Base-by-base conservation (phyloP, 371 early-diverging fungal species). In the Haplosporangium sp. region DNA sequence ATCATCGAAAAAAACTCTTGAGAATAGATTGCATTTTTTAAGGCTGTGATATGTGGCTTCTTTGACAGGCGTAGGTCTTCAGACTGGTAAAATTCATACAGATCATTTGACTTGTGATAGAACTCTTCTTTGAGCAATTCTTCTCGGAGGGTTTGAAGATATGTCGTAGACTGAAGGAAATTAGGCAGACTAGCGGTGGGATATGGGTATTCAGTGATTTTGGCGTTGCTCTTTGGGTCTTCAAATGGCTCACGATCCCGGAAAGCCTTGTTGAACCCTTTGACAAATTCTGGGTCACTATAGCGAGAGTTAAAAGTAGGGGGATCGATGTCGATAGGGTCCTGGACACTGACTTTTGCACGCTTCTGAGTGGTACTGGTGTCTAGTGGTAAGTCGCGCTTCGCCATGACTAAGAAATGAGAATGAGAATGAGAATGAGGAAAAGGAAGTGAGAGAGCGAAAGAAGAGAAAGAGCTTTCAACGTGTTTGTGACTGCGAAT, bases 51-150 rank as follows among this genome's bases (percentile, higher is more conserved):
- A 34, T 85, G 76, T 37, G 74, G 69, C 35, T 75, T 81, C 35
- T 61, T 76, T 8, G 82, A 84, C 7, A 79, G 74, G 15, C 85
- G 86, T 42, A 91, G 69, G 53, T 90, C 91, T 44, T 86, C 85
- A 2, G 89, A 87, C 60, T 92, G 92, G 69, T 86, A 84, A 68
- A 92, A 92, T 65, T 88, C 88, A 75, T 92, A 92, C 27, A 92
- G 77, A 58, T 92, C 92, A 74, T 91, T 92, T 34, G 87, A 86
- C 45, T 89, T 88, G 71, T 85, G 85, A n/a, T 78, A 84, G 70
- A 86, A 91, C 17, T 64, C 56, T 58, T 87, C 82, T 1, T 57
- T 56, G 11, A 70, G 44, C 15, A 91, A 83, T 64, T 90, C 90
- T 6, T 69, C 50, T 48, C 86, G 85, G 48, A 90, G 72, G 2